Percentiles rank a stretch among this genome's conserved stretches.
Evolutionary conservation across 2,329 filamentous ascomycete genomes (phyloP).

Genomic region (Beauveria australis): DNA sequence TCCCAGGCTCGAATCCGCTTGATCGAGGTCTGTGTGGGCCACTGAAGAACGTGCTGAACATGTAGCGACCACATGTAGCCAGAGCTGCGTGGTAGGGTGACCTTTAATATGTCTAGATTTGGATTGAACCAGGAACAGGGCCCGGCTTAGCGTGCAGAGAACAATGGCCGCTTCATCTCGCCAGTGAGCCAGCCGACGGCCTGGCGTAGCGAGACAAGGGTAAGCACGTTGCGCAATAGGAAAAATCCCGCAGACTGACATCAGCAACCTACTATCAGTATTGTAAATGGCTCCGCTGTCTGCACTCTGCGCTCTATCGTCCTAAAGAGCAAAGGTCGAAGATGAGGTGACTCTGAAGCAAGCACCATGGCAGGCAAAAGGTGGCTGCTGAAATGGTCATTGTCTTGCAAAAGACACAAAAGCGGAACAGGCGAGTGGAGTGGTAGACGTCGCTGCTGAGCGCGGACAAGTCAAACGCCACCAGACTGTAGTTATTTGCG

Average conservation of each 20-base stretch:
- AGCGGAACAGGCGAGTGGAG: neutral
- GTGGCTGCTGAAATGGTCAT: neutral
- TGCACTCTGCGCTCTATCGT: neutral
- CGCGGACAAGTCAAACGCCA: slow-evolving; percentile 4
- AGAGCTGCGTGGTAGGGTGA: neutral
- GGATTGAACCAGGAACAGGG: neutral
- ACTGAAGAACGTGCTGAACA: neutral
- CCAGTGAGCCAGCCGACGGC: neutral
- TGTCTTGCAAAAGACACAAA: neutral
- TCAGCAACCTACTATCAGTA: neutral
- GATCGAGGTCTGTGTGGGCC: slow-evolving; percentile 5
- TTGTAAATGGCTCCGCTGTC: neutral
- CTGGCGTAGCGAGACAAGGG: neutral
- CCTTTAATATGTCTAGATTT: neutral
- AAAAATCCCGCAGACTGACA: neutral
- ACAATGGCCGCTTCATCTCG: neutral
- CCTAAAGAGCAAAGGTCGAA: neutral
- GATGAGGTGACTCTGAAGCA: neutral
- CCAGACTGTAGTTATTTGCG: neutral
- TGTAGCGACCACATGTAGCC: neutral
- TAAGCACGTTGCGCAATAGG: neutral
- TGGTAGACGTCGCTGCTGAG: slow-evolving; percentile 1
- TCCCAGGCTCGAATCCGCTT: neutral
- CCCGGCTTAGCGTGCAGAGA: neutral
- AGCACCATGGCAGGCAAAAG: too few relatives aligned